These are phyloP conservation scores for Phytopythium ostracodes DNA, from an alignment of 352 stramenopile species.

Conservation along the genomic window DNA sequence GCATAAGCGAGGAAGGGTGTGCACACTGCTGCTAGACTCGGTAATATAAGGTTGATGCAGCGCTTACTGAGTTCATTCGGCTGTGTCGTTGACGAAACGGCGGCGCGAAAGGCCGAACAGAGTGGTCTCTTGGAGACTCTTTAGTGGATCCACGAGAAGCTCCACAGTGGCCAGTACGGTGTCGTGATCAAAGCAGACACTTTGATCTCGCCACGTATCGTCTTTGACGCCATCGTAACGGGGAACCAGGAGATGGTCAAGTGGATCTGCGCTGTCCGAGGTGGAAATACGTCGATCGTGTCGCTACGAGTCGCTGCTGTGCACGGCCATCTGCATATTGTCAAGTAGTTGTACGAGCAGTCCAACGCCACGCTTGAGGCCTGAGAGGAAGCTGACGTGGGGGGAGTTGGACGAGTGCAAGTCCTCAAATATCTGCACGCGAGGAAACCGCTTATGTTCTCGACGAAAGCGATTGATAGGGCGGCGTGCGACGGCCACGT, in stretches of 20 bases:
- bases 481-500: not conserved
- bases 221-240: not conserved
- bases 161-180: not conserved
- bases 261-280: not conserved
- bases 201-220: not conserved
- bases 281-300: not conserved
- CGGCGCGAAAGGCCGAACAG: not conserved
- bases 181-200: not conserved
- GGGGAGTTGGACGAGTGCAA: not conserved
- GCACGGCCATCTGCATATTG: not conserved
- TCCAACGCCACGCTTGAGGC: no score
- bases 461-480: not conserved
- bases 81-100: not conserved
- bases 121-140: not conserved
- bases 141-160: not conserved
- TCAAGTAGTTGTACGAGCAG: not conserved
- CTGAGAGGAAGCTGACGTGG: no score
- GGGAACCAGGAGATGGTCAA: not conserved
- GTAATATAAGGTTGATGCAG: not conserved
- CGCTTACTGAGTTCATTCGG: no score
- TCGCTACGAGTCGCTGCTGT: not conserved
- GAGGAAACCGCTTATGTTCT: not conserved
- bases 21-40: not conserved
- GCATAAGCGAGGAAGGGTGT: not conserved
- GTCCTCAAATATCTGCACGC: not conserved